Percentiles rank a stretch among this genome's conserved stretches.
phyloP scores from a whole-genome alignment of 306 rosid species.

The Gillenia trifoliata region DNA sequence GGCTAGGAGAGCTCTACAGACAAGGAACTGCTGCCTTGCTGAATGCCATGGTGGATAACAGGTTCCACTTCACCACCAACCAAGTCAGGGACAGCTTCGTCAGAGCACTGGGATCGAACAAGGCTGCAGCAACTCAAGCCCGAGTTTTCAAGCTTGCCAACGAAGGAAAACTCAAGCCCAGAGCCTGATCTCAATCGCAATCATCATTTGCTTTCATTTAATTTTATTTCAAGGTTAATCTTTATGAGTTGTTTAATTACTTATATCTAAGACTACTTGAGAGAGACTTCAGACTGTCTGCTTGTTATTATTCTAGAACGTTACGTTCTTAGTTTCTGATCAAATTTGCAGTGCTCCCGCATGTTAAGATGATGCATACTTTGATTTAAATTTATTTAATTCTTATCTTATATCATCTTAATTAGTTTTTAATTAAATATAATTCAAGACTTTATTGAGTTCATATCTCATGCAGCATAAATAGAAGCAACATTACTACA shows the following conservation, averaged over 20 bases:
- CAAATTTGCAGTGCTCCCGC: slow-evolving; percentile 2
- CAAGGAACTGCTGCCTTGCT: slow-evolving; percentile 83
- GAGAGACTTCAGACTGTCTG: not conserved
- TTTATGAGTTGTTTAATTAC: not conserved
- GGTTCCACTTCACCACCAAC: slow-evolving; percentile 61
- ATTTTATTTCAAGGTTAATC: not conserved
- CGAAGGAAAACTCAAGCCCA: slow-evolving; percentile 60
- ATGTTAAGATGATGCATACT: slow-evolving; percentile 7
- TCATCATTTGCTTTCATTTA: slow-evolving; percentile 1
- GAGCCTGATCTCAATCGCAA: slow-evolving; percentile 26
- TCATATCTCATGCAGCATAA: not conserved
- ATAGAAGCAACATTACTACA: not conserved
- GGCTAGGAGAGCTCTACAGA: slow-evolving; percentile 64
- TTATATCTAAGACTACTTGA: not conserved
- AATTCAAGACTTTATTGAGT: not conserved
- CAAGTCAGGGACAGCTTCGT: slow-evolving; percentile 69
- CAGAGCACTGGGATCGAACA: slow-evolving; percentile 57
- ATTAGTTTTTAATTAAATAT: not conserved
- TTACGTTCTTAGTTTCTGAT: slow-evolving; percentile 1
- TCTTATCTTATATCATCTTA: not conserved
- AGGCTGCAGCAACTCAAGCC: slow-evolving; percentile 69
- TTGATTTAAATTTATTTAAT: not conserved
- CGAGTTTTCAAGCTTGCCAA: slow-evolving; percentile 79
- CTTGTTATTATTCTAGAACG: not conserved
- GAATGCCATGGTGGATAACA: slow-evolving; percentile 71